Base-by-base conservation (phyloP, 176 grass and related monocot species). In the Hordeum marinum region DNA sequence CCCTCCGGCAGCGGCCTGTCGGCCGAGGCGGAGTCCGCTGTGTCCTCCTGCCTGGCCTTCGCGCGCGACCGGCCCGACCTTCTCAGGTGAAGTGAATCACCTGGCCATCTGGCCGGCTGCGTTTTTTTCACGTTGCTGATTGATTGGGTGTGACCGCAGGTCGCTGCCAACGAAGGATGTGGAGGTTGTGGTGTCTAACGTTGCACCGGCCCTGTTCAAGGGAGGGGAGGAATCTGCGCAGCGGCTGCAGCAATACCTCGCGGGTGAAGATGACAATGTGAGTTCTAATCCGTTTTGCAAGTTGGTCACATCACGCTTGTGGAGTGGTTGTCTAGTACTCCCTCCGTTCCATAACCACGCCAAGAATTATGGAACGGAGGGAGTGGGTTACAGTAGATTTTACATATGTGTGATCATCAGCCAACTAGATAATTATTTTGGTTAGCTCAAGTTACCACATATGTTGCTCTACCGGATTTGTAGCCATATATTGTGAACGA, bases 161-260 rank as follows among this genome's bases (percentile, higher is more conserved):
- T 89, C 75, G 24, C 81, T 99, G 26, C 75, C 81, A 13, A 99
- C 79, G 84, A 88, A 92, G 63, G 93, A 96, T 78, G 70, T 99
- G n/a, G 75, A 84, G 85, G 82, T 94, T 54, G 68, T 99, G 64
- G 88, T 94, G 62, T 71, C 85, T 73, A 99, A 85, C n/a, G 77
- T 20, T 13, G 81, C 83, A 11, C 93, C 96, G 5, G 63, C 82
- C 61, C 59, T 99, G 69, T 99, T 99, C 87, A 99, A 63, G 77
- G 83, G 92, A 42, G 88, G 91, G 69, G 91, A 92, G 48, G 71
- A 36, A 84, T 99, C 96, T 52, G 76, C 20, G 3, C 87, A 69
- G 76, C 86, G 91, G 8, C 74, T 99, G 72, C 72, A n/a, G 60
- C 80, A 57, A 24, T 99, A 90, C 91, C 76, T 96, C 42, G 86